Base-by-base conservation (phyloP, 2,329 filamentous ascomycete species). In the Mycosphaerelloides madeirae region DNA sequence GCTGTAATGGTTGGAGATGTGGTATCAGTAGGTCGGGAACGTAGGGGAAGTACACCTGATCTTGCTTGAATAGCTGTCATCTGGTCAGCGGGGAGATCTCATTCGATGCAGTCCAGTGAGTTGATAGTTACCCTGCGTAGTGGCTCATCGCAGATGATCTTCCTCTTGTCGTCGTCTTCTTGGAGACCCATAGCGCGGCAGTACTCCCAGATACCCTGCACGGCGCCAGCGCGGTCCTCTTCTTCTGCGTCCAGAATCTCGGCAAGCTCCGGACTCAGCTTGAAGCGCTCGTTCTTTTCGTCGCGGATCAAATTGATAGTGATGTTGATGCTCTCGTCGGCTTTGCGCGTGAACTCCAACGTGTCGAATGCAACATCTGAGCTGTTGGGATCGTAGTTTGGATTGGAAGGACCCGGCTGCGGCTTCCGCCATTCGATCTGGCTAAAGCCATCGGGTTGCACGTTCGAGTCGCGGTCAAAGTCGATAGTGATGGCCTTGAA, bases 191-290 rank as follows among this genome's bases (percentile, higher is more conserved):
- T 85, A 15, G 86, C 76, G 56, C 87, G 84, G 54, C 95, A 86
- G 60, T 98, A 98, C 63, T 96, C 90, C 88, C 90, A 98, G 25
- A 98, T 78, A 12, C 86, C 90, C 75, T 94, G 87, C 20, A 95
- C 82, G 6, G 90, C 85, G 50, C 93, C 89, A 31, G 88, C 84
- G 22, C 89, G 83, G 20, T 93, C 91, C 39, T 88, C 91, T 66
- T 95, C 88, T 38, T 82, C 77, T 59, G 87, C 86, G 60, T 96
- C 93, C 14, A 97, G 74, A 12, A 97, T 78, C 38, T 94, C 85
- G 9, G 88, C 83, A 35, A 98, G 73, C 45, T 83, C 80, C 38
- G 84, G 81, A 66, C 83, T 93, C 19, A 97, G 70, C 56, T 81
- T 80, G 64, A 85, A 96, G 44, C 89, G 79, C 65, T 97, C 91